Base-by-base conservation (phyloP, 2,329 filamentous ascomycete genomes). In the Cladophialophora carrionii region DNA sequence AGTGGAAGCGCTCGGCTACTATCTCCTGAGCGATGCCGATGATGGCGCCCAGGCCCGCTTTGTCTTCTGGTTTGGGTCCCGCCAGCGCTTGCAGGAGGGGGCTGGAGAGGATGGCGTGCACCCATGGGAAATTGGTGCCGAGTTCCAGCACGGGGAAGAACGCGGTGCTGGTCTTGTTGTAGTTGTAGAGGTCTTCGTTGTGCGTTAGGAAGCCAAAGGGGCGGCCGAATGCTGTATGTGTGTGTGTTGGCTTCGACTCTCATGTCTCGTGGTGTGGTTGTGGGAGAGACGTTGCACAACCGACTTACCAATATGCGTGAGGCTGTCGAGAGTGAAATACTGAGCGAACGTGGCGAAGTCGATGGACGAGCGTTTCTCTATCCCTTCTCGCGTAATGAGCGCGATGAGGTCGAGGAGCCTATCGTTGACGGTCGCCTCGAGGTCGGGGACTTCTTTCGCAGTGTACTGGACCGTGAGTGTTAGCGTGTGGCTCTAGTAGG, bases 1-100 rank as follows among this genome's bases (percentile, higher is more conserved):
- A 49, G 24, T 49, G 24, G 65, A 62, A 69, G 24, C 70, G 67
- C 43, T 70, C 67, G 14, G 68, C 65, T 29, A 73, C 68, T 31
- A 72, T 53, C 46, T 58, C 29, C 54, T 65, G 54, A 12, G 63
- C 58, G 29, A 68, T 49, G 20, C 58, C 68, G 34, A 65, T 58
- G 17, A 71, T 61, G n/a, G 61, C 62, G 3, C 65, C 65, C 17
- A 62, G 32, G 2, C 65, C 65, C 7, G 48, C 52, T 34, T 68
- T 68, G 24, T 41, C 41, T 24, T 41, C 37, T 12, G 56, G 41
- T 32, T 58, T 48, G 22, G 56, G 56, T 3, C 56, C 56, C 2
- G 43, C 37, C 22, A 58, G 56, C 8, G 41, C 41, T 34, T 48
- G 56, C 43, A 58, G 34, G 8, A 58, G 20, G 7, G 41, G 32